Conservation (phyloP, 2,329 filamentous ascomycete species). For the Periconia sp. region DNA sequence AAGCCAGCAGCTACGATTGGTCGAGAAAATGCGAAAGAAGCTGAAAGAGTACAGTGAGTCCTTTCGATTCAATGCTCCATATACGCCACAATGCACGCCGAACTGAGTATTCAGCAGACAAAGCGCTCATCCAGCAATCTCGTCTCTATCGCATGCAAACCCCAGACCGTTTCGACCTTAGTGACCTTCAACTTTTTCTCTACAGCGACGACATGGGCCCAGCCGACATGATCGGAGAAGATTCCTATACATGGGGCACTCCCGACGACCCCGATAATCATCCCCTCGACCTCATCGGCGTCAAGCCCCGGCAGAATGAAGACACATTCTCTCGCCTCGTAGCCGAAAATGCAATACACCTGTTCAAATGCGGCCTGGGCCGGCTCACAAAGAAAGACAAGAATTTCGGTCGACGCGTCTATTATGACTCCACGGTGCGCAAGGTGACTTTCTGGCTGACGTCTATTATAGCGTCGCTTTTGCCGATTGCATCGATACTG, state of each 20-base stretch:
- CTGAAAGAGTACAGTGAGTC: slow-evolving; percentile 10
- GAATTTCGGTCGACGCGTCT: slow-evolving; percentile 10
- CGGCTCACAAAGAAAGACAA: slow-evolving; percentile 1
- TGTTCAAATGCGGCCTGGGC: slow-evolving; percentile 9
- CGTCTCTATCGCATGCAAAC: slow-evolving; percentile 1
- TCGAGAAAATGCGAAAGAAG: slow-evolving; percentile 4
- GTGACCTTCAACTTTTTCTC: slow-evolving; percentile 13
- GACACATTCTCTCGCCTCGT: slow-evolving; percentile 17
- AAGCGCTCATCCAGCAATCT: slow-evolving; percentile 8
- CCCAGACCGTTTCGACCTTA: slow-evolving; percentile 10
- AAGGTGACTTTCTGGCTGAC: slow-evolving; percentile 24
- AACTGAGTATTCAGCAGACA: slow-evolving; percentile 1
- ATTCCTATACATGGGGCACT: slow-evolving; percentile 6
- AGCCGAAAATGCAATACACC: slow-evolving; percentile 8
- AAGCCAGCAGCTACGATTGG: background rate
- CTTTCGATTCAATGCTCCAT: background rate
- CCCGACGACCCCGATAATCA: background rate
- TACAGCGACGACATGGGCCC: background rate
- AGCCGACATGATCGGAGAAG: background rate
- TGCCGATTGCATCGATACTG: slow-evolving; percentile 28
- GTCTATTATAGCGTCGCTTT: slow-evolving; percentile 23
- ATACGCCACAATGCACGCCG: background rate
- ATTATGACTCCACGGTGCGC: slow-evolving; percentile 18
- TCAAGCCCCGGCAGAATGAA: slow-evolving; percentile 8
- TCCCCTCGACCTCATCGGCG: slow-evolving; percentile 5